These are phyloP conservation scores for Cornus suecica DNA, from an alignment of 148 eudicot species.

Conservation along the genomic window DNA sequence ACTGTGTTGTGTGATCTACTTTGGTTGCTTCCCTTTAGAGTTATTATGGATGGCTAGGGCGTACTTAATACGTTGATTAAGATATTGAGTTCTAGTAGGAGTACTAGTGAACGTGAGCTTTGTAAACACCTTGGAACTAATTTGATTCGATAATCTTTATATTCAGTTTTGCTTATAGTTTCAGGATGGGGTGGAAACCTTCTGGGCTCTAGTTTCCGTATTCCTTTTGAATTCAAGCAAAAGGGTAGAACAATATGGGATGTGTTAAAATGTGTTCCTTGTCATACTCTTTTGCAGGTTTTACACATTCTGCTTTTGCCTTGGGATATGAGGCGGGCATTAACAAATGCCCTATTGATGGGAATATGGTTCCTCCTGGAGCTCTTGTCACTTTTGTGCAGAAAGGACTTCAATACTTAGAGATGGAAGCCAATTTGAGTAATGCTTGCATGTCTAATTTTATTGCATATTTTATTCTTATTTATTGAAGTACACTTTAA, in stretches of 20 bases:
- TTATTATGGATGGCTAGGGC: neutral
- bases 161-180: neutral
- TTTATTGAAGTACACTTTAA: neutral
- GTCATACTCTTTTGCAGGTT: constrained; percentile 44
- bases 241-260: neutral
- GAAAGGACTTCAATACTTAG: constrained; percentile 72
- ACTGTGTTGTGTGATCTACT: neutral
- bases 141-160: neutral
- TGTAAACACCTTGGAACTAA: neutral
- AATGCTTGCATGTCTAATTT: constrained; percentile 41
- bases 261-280: constrained; percentile 5
- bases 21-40: neutral
- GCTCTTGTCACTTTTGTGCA: constrained; percentile 66
- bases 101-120: neutral
- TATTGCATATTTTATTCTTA: neutral
- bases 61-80: neutral
- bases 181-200: neutral
- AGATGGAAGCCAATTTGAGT: constrained; percentile 75
- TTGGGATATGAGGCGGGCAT: constrained; percentile 72
- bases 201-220: neutral
- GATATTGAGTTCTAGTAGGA: neutral
- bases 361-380: constrained; percentile 65
- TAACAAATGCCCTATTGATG: constrained; percentile 56
- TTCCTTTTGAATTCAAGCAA: neutral
- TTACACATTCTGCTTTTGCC: constrained; percentile 69